Evolutionary conservation across 2,329 filamentous ascomycete genomes (phyloP), one percentile per base, ranked within the genome.

Genomic region (Colletotrichum shisoi): DNA sequence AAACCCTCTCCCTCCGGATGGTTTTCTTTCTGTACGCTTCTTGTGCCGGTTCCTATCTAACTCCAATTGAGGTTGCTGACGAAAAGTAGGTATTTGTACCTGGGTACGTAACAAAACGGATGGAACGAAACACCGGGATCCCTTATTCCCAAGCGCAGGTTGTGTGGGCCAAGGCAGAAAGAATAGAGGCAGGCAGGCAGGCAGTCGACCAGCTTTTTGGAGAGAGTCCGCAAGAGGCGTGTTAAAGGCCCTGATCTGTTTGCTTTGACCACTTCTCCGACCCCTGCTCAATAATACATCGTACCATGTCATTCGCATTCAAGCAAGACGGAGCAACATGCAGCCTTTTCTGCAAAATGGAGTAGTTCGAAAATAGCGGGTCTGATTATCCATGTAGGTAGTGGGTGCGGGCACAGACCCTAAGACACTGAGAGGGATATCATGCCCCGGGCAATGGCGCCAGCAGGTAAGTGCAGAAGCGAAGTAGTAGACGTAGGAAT

Each of bases 371-470:
- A 63, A 57, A 34, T 24, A 3, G 31, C 53, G 58, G 63, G 52
- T 5, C 39, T 13, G 4, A 21, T 31, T 53, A 58, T 63, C 60
- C 31, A 34, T 34, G 7, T 34, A 7, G 31, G 31, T 8, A 34
- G 31, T 63, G 46, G 60, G 64, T 53, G 42, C 46, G 46, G 42
- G 60, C 60, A 67, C 59, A 31, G 52, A 67, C 48, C 39, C 59
- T 52, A 63, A 57, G 57, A 17, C 4, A 42, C 24, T 19, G 53
- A 63, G 44, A 63, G 45, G 61, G 59, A 39, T 62, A 12, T 34
- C 58, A 61, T 40, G 34, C 48, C 17, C 34, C 48, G 48, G 19
- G 54, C 40, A 27, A 27, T 42, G n/a, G 19, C 37, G 34, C 21
- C 31, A 46, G 40, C 40, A 56, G 59, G 39, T 40, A 39, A 34